A percentile compares a stretch with the other conserved stretches of the same genome.
phyloP scores from a whole-genome alignment of 2,329 filamentous ascomycete genomes.

The Niveomyces coronatus region DNA sequence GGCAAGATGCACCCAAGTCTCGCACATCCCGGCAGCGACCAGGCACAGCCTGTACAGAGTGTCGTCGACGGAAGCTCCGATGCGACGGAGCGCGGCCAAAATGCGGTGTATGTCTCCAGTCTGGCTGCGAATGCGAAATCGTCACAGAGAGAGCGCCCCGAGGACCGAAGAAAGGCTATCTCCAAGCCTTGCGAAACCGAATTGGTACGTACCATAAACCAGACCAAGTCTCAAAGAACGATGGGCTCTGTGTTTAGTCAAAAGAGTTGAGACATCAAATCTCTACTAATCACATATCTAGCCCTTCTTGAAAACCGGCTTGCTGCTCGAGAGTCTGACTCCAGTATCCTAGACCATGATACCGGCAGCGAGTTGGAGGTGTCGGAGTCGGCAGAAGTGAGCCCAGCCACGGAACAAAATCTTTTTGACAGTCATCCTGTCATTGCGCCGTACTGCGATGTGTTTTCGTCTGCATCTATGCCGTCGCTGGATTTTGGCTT shows the following conservation, averaged over 20 bases:
- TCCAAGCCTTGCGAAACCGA: slow-evolving; percentile 7
- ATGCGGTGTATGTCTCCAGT: slow-evolving; percentile 6
- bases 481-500: neutral
- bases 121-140: slow-evolving; percentile 8
- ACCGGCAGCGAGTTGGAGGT: neutral
- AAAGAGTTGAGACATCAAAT: too few species aligned
- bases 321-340: neutral
- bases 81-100: slow-evolving; percentile 10
- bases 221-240: too few species aligned
- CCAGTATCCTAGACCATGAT: neutral
- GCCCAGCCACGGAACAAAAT: neutral
- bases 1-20: neutral
- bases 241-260: too few species aligned
- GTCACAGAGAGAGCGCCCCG: slow-evolving; percentile 4
- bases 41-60: slow-evolving; percentile 10
- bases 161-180: slow-evolving; percentile 10
- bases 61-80: slow-evolving; percentile 10
- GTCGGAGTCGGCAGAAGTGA: neutral
- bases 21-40: slow-evolving; percentile 3
- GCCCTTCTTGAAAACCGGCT: slow-evolving; percentile 7
- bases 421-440: too few species aligned
- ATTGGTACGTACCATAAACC: slow-evolving; percentile 10
- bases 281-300: neutral
- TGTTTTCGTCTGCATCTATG: neutral
- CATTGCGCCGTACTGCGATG: neutral